A percentile compares a stretch with the other conserved stretches of the same genome.
Conservation (phyloP, 2,329 filamentous ascomycete species). For the Exophiala lecanii-corni region DNA sequence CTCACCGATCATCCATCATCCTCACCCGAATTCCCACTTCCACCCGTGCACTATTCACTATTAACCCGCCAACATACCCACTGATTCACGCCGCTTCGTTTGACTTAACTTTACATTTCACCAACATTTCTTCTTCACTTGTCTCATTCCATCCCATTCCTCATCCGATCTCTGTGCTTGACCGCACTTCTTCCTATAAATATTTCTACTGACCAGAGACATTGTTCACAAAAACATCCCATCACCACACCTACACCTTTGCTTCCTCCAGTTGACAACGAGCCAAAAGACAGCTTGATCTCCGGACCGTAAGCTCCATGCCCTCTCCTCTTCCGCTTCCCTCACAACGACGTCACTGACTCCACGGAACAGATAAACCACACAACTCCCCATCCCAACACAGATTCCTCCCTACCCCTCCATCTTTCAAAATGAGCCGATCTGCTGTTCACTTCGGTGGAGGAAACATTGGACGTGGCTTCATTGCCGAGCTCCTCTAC, state of each 20-base stretch:
- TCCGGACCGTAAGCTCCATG: background rate
- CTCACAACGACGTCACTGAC: slow-evolving; percentile 1
- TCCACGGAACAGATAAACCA: too few relatives aligned
- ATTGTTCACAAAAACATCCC: too few relatives aligned
- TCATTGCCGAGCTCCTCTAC: slow-evolving; percentile 87
- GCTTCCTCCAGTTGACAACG: too few relatives aligned
- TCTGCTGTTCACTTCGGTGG: slow-evolving; percentile 82
- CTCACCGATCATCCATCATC: too few relatives aligned
- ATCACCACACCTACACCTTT: background rate
- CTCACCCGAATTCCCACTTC: too few relatives aligned
- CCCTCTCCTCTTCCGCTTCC: background rate
- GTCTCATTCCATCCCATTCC: background rate
- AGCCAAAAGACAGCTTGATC: too few relatives aligned
- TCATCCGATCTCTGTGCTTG: slow-evolving; percentile 2
- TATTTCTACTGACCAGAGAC: too few relatives aligned
- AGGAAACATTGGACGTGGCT: slow-evolving; percentile 82
- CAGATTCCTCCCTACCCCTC: background rate
- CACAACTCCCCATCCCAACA: background rate
- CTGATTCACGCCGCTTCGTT: background rate
- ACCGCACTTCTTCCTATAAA: slow-evolving; percentile 13
- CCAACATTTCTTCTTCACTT: background rate
- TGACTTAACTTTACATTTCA: background rate
- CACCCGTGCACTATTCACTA: too few relatives aligned
- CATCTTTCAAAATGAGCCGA: slow-evolving; percentile 23
- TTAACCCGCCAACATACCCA: too few relatives aligned